A percentile compares a stretch with the other conserved stretches of the same genome.
phyloP scores from a whole-genome alignment of 202 grass and related monocot species.

The Panicum hallii region DNA sequence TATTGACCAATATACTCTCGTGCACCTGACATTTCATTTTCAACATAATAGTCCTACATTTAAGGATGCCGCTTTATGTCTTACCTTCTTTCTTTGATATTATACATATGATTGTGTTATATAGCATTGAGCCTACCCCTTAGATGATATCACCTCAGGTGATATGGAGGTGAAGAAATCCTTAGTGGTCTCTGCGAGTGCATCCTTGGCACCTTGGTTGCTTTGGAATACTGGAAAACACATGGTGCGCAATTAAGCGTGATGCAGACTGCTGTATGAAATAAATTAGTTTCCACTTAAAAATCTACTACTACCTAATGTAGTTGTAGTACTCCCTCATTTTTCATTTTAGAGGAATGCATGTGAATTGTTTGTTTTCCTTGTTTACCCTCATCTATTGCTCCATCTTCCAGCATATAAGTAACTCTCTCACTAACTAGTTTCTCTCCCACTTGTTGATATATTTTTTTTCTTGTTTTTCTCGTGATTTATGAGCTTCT shows the following conservation, averaged over 20 bases:
- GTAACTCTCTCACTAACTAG: neutral
- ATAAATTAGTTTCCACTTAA: neutral
- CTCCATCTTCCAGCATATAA: neutral
- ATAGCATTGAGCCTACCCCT: neutral
- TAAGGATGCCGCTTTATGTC: neutral
- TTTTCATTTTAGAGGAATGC: neutral
- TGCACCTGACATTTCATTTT: neutral
- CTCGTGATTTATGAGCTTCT: neutral
- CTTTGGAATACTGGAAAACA: slow-evolving; percentile 1
- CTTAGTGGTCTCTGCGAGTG: neutral
- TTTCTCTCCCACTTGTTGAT: neutral
- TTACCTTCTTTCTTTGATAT: neutral
- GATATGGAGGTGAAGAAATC: neutral
- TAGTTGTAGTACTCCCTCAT: neutral
- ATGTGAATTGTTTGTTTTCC: neutral
- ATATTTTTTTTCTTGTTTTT: neutral
- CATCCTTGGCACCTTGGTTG: slow-evolving; percentile 10
- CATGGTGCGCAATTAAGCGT: neutral
- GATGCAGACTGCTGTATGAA: neutral
- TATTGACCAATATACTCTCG: too few relatives aligned
- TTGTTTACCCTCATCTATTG: neutral
- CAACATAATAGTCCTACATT: neutral
- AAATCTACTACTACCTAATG: too few relatives aligned
- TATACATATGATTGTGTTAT: slow-evolving; percentile 22
- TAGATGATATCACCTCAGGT: slow-evolving; percentile 10